A percentile compares a stretch with the other conserved stretches of the same genome.
Evolutionary conservation across 116 monocot genomes (phyloP).

Genomic region (Papilionanthe hybrid): DNA sequence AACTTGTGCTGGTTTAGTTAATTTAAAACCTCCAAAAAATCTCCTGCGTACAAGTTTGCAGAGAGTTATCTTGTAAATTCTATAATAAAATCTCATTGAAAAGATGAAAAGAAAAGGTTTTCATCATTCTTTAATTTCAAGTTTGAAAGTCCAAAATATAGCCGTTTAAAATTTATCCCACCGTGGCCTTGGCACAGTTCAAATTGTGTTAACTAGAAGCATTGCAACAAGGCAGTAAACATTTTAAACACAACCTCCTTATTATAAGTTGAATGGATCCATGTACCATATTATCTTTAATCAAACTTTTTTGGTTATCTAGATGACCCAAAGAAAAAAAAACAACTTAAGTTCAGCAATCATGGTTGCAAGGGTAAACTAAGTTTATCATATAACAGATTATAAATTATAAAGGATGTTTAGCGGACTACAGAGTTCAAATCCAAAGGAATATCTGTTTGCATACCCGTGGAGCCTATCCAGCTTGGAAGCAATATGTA

Average conservation of each 20-base stretch:
- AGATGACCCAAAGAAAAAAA: too few species aligned
- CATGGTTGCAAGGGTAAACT: not conserved
- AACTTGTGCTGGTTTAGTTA: too few species aligned
- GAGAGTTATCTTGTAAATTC: too few species aligned
- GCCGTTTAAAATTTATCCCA: too few species aligned
- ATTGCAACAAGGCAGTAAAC: not conserved
- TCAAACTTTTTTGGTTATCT: not conserved
- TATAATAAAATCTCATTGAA: too few species aligned
- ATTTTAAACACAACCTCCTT: not conserved
- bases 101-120: too few species aligned
- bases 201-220: too few species aligned
- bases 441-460: not conserved
- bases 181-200: too few species aligned
- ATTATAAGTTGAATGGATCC: not conserved
- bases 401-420: not conserved
- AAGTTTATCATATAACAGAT: not conserved
- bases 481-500: not conserved
- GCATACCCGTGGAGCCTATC: not conserved
- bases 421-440: not conserved
- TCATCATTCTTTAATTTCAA: too few species aligned
- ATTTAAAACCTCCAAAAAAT: too few species aligned
- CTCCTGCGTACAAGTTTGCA: too few species aligned
- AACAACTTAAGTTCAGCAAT: not conserved
- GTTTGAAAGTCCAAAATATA: too few species aligned
- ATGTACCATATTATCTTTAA: not conserved